A percentile compares a stretch with the other conserved stretches of the same genome.
phyloP scores from a whole-genome alignment of 2,329 filamentous ascomycete species.

The Pyrenophora tritici-repentis region DNA sequence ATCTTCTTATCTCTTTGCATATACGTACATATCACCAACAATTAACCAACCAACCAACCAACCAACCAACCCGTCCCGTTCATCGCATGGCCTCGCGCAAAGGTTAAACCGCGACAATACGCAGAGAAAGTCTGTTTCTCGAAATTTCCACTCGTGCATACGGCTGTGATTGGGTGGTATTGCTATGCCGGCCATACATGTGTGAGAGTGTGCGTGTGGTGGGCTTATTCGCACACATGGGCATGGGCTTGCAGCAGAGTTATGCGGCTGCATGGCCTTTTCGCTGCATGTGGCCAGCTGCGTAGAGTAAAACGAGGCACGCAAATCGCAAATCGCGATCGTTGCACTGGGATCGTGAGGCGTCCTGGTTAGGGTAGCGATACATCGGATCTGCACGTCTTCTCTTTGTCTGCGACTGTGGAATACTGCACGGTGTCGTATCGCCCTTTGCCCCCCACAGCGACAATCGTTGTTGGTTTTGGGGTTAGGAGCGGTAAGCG shows the following conservation, averaged over 20 bases:
- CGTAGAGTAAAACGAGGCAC: too few species aligned
- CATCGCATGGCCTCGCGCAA: too few species aligned
- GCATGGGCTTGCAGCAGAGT: too few species aligned
- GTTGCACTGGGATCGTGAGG: too few species aligned
- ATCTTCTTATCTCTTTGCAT: too few species aligned
- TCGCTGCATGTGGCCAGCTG: background rate
- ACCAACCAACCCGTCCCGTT: too few species aligned
- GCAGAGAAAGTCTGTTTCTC: background rate
- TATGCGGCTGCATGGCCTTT: background rate
- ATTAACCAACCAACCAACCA: too few species aligned
- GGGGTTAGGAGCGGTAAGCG: slow-evolving; percentile 13
- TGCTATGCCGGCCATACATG: background rate
- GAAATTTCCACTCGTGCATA: background rate
- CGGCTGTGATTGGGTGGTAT: background rate
- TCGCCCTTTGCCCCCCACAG: background rate
- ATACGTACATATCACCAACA: too few species aligned
- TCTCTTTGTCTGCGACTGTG: too few species aligned
- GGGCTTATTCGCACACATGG: background rate
- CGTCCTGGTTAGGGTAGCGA: too few species aligned
- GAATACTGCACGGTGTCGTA: background rate
- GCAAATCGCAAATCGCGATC: too few species aligned
- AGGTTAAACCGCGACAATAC: background rate
- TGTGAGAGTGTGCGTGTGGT: background rate
- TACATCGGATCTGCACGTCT: too few species aligned
- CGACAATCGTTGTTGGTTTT: background rate